Base-by-base conservation (phyloP, 192 early-diverging fungal genomes). In the Umbelopsis vinacea region DNA sequence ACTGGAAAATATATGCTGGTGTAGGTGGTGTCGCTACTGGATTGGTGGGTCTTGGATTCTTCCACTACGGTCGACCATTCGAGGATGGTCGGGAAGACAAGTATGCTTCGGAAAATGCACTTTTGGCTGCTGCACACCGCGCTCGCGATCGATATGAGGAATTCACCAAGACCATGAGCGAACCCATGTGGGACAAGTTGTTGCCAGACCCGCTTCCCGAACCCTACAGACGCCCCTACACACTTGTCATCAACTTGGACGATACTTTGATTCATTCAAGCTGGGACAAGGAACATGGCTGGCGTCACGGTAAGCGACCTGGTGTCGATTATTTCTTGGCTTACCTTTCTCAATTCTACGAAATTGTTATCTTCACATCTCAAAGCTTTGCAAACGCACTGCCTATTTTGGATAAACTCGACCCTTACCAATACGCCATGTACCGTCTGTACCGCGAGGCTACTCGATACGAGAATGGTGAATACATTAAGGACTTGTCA, bases 271-370 rank as follows among this genome's bases (percentile, higher is more conserved):
- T 95, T 38, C 92, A 97, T 74, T 88, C 96, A 71, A 93, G 90
- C 69, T 99, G 97, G 97, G 88, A 95, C 81, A 95, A 94, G 86
- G 91, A 97, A 73, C 84, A 94, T 69, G 98, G 98, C 24, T 99
- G 98, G 98, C 89, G 97, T 67, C 90, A 92, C 57, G 98, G 97
- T 43, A 96, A 95, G 76, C 89, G 98, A 53, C 97, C 98, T 17
- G 97, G 95, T 50, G 89, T 96, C 46, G 97, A 99, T 67, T 93
- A 97, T 76, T 97, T 99, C 77, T 75, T 99, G 26, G 88, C 92
- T 67, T 95, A 96, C 79, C 81, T 98, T 71, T 88, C 89, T 70
- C 90, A 92, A 75, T 92, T 94, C 81, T 99, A 89, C 81, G 98
- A 99, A 85, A 89, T 98, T 66, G 96, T 99, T 24, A 89, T 99